phyloP scores from a whole-genome alignment of 2,329 filamentous ascomycete genomes.

The Aureobasidium sp. region DNA sequence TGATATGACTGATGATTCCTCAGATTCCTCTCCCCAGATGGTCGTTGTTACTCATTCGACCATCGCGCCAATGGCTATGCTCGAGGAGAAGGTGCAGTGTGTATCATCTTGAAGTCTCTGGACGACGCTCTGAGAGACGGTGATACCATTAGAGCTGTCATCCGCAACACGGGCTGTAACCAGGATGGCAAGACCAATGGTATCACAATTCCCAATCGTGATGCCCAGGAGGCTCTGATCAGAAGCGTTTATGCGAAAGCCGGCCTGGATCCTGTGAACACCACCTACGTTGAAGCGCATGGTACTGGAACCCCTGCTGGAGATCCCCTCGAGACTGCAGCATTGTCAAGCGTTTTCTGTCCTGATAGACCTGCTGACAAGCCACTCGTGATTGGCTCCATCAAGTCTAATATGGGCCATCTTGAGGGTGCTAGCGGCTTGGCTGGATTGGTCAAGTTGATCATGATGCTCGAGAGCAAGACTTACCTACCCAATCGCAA shows the following conservation, averaged over 20 bases:
- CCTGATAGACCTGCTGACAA: not conserved
- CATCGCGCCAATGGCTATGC: conserved; percentile 43
- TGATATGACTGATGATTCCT: conserved; percentile 24
- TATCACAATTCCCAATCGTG: conserved; percentile 34
- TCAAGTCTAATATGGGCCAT: conserved; percentile 26
- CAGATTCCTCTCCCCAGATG: conserved; percentile 25
- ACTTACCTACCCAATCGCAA: conserved; percentile 25
- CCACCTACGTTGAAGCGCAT: conserved; percentile 23
- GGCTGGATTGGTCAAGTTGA: conserved; percentile 23
- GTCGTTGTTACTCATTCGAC: conserved; percentile 28
- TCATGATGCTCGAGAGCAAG: conserved; percentile 24
- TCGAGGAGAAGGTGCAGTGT: conserved; percentile 47
- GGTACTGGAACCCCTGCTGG: conserved; percentile 25
- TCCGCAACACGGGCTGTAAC: conserved; percentile 32
- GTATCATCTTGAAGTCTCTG: conserved; percentile 47
- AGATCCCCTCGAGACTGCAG: conserved; percentile 24
- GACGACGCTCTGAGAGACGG: conserved; percentile 41
- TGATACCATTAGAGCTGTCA: conserved; percentile 38
- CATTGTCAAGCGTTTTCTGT: conserved; percentile 16
- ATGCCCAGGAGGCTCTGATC: conserved; percentile 34
- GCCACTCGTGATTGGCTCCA: conserved; percentile 22
- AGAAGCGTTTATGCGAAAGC: conserved; percentile 31
- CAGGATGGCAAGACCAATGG: conserved; percentile 36
- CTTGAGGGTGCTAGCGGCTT: conserved; percentile 23
- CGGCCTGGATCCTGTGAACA: conserved; percentile 26